Conservation (phyloP, 129 eudicot genomes). For the Flaveria sonorensis region DNA sequence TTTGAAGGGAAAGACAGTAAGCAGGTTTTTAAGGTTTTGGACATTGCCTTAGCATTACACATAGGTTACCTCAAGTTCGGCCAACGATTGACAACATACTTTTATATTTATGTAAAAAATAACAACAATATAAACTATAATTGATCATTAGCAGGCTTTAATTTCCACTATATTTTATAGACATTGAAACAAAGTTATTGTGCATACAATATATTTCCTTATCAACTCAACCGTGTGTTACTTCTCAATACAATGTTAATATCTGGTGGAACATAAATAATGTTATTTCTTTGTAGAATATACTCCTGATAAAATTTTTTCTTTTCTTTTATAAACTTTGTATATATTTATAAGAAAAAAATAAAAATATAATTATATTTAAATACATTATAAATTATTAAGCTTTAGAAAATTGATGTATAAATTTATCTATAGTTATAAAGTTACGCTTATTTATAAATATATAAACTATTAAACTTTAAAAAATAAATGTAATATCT, state of each 20-base stretch:
- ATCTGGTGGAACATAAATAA: too few species aligned
- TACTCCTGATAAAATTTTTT: background rate
- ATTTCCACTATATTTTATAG: background rate
- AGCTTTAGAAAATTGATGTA: too few species aligned
- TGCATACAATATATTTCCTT: too few species aligned
- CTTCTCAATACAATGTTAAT: background rate
- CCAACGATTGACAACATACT: slow-evolving; percentile 45
- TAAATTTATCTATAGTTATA: too few species aligned
- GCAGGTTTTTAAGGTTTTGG: slow-evolving; percentile 44
- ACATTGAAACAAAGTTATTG: background rate
- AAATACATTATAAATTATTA: too few species aligned
- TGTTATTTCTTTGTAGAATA: background rate
- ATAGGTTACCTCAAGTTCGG: slow-evolving; percentile 34
- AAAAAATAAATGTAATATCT: too few species aligned
- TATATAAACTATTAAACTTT: too few species aligned
- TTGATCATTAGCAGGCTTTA: background rate
- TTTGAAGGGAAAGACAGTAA: slow-evolving; percentile 25
- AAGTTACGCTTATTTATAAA: too few species aligned
- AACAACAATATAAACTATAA: background rate
- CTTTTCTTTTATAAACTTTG: too few species aligned
- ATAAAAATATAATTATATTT: too few species aligned
- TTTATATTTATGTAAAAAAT: slow-evolving; percentile 6
- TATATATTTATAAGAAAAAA: too few species aligned
- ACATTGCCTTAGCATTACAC: slow-evolving; percentile 43
- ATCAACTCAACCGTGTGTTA: too few species aligned